phyloP scores from a whole-genome alignment of 2,329 filamentous ascomycete genomes.

The Aureobasidium sp. region DNA sequence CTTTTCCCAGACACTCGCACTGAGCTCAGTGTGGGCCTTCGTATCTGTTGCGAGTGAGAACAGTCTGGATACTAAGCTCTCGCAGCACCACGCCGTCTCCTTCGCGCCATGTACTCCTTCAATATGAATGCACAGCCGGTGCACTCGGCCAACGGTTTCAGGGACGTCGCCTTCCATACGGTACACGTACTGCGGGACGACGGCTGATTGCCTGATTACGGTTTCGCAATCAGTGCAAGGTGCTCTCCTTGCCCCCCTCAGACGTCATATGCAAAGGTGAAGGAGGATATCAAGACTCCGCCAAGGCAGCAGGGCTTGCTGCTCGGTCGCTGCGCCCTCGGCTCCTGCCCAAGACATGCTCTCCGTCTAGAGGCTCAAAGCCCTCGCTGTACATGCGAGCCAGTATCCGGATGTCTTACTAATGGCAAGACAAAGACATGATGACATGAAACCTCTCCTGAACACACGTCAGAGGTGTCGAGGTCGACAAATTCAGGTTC shows the following conservation, averaged over 20 bases:
- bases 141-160: conserved; percentile 5
- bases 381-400: background rate
- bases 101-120: conserved; percentile 8
- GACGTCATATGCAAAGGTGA: conserved; percentile 1
- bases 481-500: background rate
- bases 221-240: conserved; percentile 8
- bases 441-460: conserved; percentile 1
- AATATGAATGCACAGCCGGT: conserved; percentile 6
- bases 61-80: background rate
- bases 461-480: background rate
- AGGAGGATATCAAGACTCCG: background rate
- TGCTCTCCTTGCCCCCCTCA: conserved; percentile 6
- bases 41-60: background rate
- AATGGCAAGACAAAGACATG: background rate
- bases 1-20: background rate
- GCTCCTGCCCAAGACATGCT: background rate
- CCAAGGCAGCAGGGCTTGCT: conserved; percentile 1
- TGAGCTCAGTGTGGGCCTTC: background rate
- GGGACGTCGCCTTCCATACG: conserved; percentile 6
- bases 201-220: conserved; percentile 8
- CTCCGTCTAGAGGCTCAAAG: background rate
- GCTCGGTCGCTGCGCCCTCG: background rate
- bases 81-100: background rate
- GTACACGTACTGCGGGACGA: background rate
- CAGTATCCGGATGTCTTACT: background rate